Base-by-base conservation (phyloP, 306 rosid genomes). In the Vachellia pachyceras region DNA sequence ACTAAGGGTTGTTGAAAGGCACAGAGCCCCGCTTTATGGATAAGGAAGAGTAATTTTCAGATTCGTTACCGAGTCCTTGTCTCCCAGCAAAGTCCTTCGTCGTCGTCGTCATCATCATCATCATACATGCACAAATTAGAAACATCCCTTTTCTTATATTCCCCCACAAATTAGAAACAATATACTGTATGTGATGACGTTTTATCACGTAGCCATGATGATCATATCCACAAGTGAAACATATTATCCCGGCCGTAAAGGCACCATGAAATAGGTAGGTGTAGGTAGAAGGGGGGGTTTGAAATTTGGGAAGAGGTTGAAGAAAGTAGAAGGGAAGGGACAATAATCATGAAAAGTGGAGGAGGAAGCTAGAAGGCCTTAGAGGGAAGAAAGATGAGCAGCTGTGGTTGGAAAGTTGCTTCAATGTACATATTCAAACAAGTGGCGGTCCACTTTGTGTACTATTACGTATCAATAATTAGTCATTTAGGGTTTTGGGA, bases 61-160 rank as follows among this genome's bases (percentile, higher is more conserved):
- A 73, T 74, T 57, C 73, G 80, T 18, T 55, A 57, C 41, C 12
- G 29, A 37, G 83, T 79, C 86, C 54, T 74, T 79, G 57, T 79
- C 83, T 33, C 41, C 33, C 29, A 55, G 25, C 12, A 36, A 39
- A 61, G 68, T 61, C 40, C 68, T 13, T 61, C n/a, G n/a, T n/a
- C n/a, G n/a, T n/a, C n/a, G n/a, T n/a, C n/a, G n/a, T n/a, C 35
- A 4, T 4, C 35, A 3, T 60, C 66, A 23, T 23, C 39, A 60
- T 25, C 18, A 60, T 61, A 29, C 2, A 29, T 29, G 15, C 15
- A n/a, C n/a, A n/a, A n/a, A n/a, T n/a, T n/a, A n/a, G n/a, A n/a
- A n/a, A n/a, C 20, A 22, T 47, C 77, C 23, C 40, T 72, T 72
- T 65, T 15, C 5, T 6, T 35, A 18, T 23, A 23, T 23, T 23